Conservation (phyloP, 75 land plant genomes). For the Cupressus sempervirens region DNA sequence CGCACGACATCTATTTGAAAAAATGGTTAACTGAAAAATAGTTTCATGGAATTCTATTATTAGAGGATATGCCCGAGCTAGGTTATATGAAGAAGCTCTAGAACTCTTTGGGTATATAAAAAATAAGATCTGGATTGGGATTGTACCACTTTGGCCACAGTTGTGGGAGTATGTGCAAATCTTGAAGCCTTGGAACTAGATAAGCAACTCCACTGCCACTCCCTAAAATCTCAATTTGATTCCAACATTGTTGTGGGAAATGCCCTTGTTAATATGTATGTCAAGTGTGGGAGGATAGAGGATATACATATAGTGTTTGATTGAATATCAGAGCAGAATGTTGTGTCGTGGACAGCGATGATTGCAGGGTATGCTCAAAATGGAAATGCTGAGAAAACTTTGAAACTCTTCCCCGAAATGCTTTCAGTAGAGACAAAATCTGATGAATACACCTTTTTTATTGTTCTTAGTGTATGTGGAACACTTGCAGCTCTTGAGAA, state of each 20-base stretch:
- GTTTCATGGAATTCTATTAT: too few relatives aligned
- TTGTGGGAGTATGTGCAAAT: conserved; percentile 49
- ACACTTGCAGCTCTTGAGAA: conserved; percentile 11
- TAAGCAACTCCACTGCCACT: conserved; percentile 24
- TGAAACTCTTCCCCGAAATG: conserved; percentile 26
- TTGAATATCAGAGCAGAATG: conserved; percentile 35
- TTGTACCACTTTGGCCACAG: conserved; percentile 27
- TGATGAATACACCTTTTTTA: too few relatives aligned
- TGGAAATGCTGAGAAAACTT: conserved; percentile 46
- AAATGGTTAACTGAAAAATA: conserved; percentile 26
- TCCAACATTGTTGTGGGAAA: too few relatives aligned
- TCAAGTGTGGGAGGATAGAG: conserved; percentile 28
- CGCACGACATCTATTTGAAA: conserved; percentile 44
- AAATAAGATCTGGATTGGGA: conserved; percentile 21
- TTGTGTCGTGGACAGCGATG: conserved; percentile 61
- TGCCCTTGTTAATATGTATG: too few relatives aligned
- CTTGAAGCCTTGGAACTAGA: conserved; percentile 32
- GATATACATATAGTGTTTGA: conserved; percentile 37
- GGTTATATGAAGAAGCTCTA: conserved; percentile 31
- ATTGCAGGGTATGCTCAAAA: conserved; percentile 61
- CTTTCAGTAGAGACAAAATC: too few relatives aligned
- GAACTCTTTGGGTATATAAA: conserved; percentile 17
- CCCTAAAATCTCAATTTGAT: too few relatives aligned
- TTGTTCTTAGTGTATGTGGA: too few relatives aligned
- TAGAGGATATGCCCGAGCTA: conserved; percentile 45